Evolutionary conservation across 306 rosid species (phyloP).

Genomic region (Quercus alba): DNA sequence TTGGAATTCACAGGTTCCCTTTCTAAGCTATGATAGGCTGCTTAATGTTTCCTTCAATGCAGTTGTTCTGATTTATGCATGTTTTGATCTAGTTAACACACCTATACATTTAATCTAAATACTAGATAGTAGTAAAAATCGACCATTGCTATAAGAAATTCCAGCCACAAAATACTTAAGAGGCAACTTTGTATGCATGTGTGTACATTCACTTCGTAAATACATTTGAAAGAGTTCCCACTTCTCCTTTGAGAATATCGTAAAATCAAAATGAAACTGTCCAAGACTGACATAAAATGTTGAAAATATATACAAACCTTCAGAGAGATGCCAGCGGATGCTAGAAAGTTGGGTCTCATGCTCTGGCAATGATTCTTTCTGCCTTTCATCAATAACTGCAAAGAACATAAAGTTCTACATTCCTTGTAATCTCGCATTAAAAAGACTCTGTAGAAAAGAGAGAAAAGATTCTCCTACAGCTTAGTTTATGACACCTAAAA

Average conservation of each 20-base stretch:
- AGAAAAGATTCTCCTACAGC: not conserved
- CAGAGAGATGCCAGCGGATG: constrained; percentile 86
- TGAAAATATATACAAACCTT: constrained; percentile 49
- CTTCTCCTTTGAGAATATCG: not conserved
- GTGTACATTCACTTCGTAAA: not conserved
- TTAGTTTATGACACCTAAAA: constrained; percentile 15
- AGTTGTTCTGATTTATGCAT: not conserved
- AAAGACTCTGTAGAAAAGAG: constrained; percentile 4
- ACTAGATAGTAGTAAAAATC: not conserved
- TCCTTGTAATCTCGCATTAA: constrained; percentile 17
- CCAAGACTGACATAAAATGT: not conserved
- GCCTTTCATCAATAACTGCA: constrained; percentile 83
- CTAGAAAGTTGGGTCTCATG: constrained; percentile 83
- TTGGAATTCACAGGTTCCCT: not conserved
- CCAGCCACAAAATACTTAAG: not conserved
- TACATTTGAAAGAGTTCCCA: not conserved
- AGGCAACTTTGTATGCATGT: not conserved
- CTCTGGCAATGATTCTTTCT: constrained; percentile 77
- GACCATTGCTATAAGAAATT: not conserved
- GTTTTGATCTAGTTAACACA: not conserved
- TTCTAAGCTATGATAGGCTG: not conserved
- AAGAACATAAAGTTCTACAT: constrained; percentile 24
- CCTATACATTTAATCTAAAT: not conserved
- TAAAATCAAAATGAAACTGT: not conserved
- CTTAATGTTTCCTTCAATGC: not conserved